Percentiles rank a stretch among this genome's conserved stretches.
phyloP scores from a whole-genome alignment of 2,329 filamentous ascomycete species.

The Trichoderma citrinoviride region DNA sequence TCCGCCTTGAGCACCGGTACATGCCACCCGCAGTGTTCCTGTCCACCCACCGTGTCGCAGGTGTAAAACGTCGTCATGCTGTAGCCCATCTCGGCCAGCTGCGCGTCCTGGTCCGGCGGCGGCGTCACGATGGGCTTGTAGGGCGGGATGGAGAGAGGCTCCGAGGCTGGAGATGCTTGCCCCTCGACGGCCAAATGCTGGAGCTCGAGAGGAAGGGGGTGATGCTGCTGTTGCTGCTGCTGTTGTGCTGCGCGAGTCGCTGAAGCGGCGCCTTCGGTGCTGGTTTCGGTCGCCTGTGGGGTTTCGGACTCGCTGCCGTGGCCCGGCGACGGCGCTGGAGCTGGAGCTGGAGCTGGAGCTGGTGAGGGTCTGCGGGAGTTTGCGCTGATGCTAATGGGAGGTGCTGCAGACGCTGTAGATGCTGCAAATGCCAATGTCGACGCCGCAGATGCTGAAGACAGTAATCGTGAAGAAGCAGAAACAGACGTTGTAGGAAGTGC shows the following conservation, averaged over 20 bases:
- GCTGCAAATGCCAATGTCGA: not conserved
- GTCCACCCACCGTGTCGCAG: slow-evolving; percentile 33
- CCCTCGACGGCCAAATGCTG: not conserved
- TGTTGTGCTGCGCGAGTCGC: not conserved
- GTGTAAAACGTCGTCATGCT: slow-evolving; percentile 37
- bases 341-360: not conserved
- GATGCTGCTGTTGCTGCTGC: not conserved
- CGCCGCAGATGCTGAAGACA: not conserved
- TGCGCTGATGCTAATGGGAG: not conserved
- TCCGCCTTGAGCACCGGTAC: slow-evolving; percentile 34
- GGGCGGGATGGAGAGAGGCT: slow-evolving; percentile 20
- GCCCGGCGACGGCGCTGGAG: not conserved
- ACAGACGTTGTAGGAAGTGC: not conserved
- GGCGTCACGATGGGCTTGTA: slow-evolving; percentile 35
- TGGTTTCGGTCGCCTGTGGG: slow-evolving; percentile 4
- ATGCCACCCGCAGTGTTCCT: slow-evolving; percentile 39
- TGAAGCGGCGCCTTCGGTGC: slow-evolving; percentile 18
- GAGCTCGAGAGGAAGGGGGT: not conserved
- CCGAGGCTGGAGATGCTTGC: not conserved
- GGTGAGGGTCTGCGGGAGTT: not conserved
- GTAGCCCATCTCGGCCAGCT: slow-evolving; percentile 34
- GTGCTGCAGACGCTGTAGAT: not conserved
- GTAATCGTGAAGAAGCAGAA: not conserved
- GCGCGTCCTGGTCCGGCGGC: slow-evolving; percentile 33
- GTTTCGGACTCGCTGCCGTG: not conserved